A percentile compares a stretch with the other conserved stretches of the same genome.
These are phyloP conservation scores for Psilocybe tampanensis DNA, from an alignment of 768 basidiomycete genomes.

Conservation along the genomic window DNA sequence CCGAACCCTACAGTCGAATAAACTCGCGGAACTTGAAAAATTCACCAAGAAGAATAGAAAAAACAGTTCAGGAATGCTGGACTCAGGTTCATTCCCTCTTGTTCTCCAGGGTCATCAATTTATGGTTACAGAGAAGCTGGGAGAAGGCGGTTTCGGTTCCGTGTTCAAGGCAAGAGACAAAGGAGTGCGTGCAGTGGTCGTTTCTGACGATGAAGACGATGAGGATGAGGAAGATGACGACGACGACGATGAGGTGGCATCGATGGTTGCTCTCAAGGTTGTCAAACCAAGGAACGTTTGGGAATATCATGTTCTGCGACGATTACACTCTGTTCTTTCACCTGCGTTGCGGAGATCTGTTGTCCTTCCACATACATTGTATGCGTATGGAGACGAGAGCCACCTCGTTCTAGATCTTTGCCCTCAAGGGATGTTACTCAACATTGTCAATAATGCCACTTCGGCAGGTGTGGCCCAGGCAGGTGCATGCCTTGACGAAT, in stretches of 20 bases:
- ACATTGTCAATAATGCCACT: conserved; percentile 85
- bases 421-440: conserved; percentile 89
- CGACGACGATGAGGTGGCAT: conserved; percentile 53
- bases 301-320: conserved; percentile 88
- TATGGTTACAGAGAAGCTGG: conserved; percentile 82
- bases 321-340: conserved; percentile 73
- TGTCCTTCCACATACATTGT: conserved; percentile 76
- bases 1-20: conserved; percentile 51
- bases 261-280: conserved; percentile 85
- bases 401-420: conserved; percentile 88
- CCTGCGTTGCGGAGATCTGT: conserved; percentile 63
- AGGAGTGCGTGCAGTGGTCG: conserved; percentile 32
- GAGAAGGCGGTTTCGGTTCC: conserved; percentile 95
- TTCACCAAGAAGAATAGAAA: conserved; percentile 57
- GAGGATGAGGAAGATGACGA: conserved; percentile 56
- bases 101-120: conserved; percentile 66
- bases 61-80: conserved; percentile 39
- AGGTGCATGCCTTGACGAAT: conserved; percentile 85
- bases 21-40: conserved; percentile 73
- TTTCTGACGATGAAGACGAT: conserved; percentile 48
- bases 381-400: conserved; percentile 87
- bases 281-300: conserved; percentile 88
- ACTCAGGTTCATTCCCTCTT: conserved; percentile 51
- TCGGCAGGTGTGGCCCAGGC: conserved; percentile 77
- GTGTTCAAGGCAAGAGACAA: conserved; percentile 86